A percentile compares a stretch with the other conserved stretches of the same genome.
Conservation (phyloP, 2,329 filamentous ascomycete species). For the Phialophora macrospora region DNA sequence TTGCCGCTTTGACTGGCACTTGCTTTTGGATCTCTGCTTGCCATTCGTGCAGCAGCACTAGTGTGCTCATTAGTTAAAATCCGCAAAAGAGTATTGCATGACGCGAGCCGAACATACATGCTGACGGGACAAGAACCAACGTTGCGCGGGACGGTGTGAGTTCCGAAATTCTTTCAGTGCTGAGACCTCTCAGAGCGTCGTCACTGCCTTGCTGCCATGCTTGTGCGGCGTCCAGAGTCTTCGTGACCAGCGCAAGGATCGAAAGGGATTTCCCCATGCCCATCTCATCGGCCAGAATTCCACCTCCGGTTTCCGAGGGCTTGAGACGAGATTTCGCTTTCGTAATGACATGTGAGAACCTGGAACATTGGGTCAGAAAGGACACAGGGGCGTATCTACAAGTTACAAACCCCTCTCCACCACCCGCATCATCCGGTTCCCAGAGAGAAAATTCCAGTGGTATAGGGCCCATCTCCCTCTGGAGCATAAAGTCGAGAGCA, state of each 20-base stretch:
- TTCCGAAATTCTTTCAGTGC: neutral
- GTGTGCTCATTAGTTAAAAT: neutral
- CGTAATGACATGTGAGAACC: constrained; percentile 50
- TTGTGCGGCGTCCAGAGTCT: constrained; percentile 47
- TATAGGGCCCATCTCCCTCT: constrained; percentile 41
- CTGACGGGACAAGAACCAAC: constrained; percentile 52
- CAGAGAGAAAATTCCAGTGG: constrained; percentile 41
- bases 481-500: constrained; percentile 33
- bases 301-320: constrained; percentile 45
- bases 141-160: constrained; percentile 46
- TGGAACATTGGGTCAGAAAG: constrained; percentile 26
- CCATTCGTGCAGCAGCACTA: constrained; percentile 4
- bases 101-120: neutral
- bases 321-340: constrained; percentile 39
- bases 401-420: neutral
- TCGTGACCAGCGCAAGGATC: constrained; percentile 56
- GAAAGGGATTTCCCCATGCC: constrained; percentile 64
- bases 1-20: neutral
- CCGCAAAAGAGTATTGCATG: neutral
- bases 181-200: neutral
- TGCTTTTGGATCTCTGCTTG: constrained; percentile 3
- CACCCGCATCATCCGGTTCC: constrained; percentile 25
- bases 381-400: neutral
- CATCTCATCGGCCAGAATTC: constrained; percentile 66
- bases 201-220: constrained; percentile 44